phyloP scores from a whole-genome alignment of 2,329 filamentous ascomycete genomes.

The Neonectria hederae region DNA sequence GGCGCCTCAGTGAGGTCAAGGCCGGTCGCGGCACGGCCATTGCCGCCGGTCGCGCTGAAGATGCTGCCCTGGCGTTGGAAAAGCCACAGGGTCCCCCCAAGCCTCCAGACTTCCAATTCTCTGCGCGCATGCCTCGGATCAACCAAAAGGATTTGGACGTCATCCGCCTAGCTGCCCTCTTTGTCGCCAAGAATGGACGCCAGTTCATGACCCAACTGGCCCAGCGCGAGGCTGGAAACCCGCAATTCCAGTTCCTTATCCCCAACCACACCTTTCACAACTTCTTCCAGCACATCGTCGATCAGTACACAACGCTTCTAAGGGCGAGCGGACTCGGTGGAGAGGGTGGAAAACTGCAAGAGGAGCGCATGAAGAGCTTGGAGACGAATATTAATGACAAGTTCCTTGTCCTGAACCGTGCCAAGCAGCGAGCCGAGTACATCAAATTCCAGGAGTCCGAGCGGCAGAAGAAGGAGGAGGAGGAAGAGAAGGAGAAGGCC shows the following conservation, averaged over 20 bases:
- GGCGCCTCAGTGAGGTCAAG: slow-evolving; percentile 87
- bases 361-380: slow-evolving; percentile 77
- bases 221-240: slow-evolving; percentile 89
- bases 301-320: slow-evolving; percentile 89
- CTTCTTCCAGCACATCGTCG: slow-evolving; percentile 91
- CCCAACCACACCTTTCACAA: slow-evolving; percentile 96
- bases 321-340: slow-evolving; percentile 74
- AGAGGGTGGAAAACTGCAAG: slow-evolving; percentile 72
- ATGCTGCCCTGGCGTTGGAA: slow-evolving; percentile 62
- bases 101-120: slow-evolving; percentile 90
- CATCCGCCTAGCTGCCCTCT: slow-evolving; percentile 82
- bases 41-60: slow-evolving; percentile 77
- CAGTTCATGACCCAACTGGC: slow-evolving; percentile 90
- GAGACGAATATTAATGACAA: slow-evolving; percentile 81
- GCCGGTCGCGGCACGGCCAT: slow-evolving; percentile 83
- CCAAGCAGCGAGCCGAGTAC: slow-evolving; percentile 88
- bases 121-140: slow-evolving; percentile 96
- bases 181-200: slow-evolving; percentile 91
- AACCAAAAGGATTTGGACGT: slow-evolving; percentile 89
- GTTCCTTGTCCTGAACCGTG: slow-evolving; percentile 80
- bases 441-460: slow-evolving; percentile 84
- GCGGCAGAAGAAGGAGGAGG: slow-evolving; percentile 88
- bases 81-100: slow-evolving; percentile 85
- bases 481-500: slow-evolving; percentile 81
- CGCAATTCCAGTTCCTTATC: slow-evolving; percentile 94